Conservation (phyloP, 2,329 filamentous ascomycete species). For the Colletotrichum caudatum region DNA sequence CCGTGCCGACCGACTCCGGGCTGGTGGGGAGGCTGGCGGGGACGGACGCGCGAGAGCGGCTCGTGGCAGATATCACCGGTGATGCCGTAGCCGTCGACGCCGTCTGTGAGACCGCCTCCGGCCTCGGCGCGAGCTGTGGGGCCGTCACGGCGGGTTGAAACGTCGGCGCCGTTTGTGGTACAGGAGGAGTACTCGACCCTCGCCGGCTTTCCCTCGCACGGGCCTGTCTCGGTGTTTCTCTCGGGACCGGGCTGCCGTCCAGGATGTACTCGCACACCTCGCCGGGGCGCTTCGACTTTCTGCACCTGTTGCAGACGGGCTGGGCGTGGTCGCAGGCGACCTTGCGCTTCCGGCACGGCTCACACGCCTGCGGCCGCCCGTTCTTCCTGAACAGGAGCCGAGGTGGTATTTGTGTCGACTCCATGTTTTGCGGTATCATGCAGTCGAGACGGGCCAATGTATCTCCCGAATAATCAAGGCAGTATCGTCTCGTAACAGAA, state of each 20-base stretch:
- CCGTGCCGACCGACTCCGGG: constrained; percentile 30
- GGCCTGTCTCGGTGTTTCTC: constrained; percentile 5
- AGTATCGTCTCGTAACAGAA: neutral
- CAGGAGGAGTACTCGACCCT: constrained; percentile 14
- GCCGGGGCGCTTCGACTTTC: constrained; percentile 48
- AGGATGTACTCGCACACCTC: constrained; percentile 53
- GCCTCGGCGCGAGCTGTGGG: neutral
- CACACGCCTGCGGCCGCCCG: constrained; percentile 44
- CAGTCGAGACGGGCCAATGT: neutral
- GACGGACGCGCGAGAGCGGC: constrained; percentile 24
- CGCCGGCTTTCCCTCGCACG: constrained; percentile 23
- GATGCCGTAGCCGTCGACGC: constrained; percentile 13
- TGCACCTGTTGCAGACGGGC: constrained; percentile 56
- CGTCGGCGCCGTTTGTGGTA: constrained; percentile 13
- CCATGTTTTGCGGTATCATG: constrained; percentile 4
- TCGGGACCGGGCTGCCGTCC: constrained; percentile 24
- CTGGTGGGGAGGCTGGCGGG: constrained; percentile 35
- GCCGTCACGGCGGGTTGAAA: neutral
- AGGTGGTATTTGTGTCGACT: constrained; percentile 25
- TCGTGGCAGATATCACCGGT: constrained; percentile 30
- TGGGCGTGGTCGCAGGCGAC: constrained; percentile 58
- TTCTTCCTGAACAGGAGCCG: constrained; percentile 36
- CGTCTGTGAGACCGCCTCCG: neutral
- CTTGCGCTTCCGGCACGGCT: constrained; percentile 57
- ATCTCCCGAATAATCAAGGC: neutral